phyloP scores from a whole-genome alignment of 768 basidiomycete genomes.

The Serendipita indica region DNA sequence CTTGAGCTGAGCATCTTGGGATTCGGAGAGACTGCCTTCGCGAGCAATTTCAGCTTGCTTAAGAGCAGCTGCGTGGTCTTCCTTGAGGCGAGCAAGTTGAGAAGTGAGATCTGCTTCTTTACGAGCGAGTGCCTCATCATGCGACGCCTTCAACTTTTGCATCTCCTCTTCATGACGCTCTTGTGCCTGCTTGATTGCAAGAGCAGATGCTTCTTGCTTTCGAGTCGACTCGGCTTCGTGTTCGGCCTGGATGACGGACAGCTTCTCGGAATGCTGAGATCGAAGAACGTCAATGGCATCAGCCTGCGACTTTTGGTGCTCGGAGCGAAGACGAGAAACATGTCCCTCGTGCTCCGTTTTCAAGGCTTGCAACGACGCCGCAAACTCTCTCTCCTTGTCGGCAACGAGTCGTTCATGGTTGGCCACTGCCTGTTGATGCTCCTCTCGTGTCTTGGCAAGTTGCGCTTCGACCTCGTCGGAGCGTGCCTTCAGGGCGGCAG shows the following conservation, averaged over 20 bases:
- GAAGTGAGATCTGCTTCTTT: constrained; percentile 45
- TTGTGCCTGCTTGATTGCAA: constrained; percentile 10
- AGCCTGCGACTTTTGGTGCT: constrained; percentile 33
- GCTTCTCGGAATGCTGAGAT: constrained; percentile 1
- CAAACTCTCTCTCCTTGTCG: constrained; percentile 44
- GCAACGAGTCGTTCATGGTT: constrained; percentile 45
- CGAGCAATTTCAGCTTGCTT: constrained; percentile 61
- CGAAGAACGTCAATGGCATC: constrained; percentile 10
- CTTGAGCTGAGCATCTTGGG: constrained; percentile 47
- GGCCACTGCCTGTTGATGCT: constrained; percentile 39
- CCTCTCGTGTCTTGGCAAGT: constrained; percentile 34
- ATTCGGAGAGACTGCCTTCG: constrained; percentile 60
- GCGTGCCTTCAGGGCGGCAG: constrained; percentile 36
- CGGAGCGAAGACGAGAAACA: constrained; percentile 56
- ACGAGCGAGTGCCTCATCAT: constrained; percentile 39
- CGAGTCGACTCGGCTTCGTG: background rate
- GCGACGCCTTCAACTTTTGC: constrained; percentile 13
- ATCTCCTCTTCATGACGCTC: constrained; percentile 15
- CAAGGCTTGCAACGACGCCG: constrained; percentile 44
- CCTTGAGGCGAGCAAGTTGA: constrained; percentile 51
- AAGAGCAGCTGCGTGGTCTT: constrained; percentile 61
- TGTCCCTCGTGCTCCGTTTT: constrained; percentile 75
- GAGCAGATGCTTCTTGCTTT: background rate
- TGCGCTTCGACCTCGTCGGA: constrained; percentile 39
- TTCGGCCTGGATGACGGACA: background rate